Evolutionary conservation across 495 filamentous ascomycete species (phyloP), one percentile per base, ranked within the genome.

Genomic region (Lepidopterella palustris): DNA sequence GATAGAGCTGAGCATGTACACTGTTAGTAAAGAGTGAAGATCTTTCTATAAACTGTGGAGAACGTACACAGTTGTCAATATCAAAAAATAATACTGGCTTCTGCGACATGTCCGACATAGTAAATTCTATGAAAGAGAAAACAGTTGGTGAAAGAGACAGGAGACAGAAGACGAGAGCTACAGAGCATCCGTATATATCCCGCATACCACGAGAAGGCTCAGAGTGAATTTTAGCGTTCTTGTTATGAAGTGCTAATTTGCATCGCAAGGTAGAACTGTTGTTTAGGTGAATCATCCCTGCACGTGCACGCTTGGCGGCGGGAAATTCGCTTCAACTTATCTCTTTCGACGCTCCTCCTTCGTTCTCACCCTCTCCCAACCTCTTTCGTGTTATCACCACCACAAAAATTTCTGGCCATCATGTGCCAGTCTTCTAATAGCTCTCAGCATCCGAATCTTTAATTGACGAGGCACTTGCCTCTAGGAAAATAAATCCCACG

Each of bases 41-140:
- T 9, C 15, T 18, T 27, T 24, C 5, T 11, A 24, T 4, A 50
- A 18, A 9, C 23, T 29, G 28, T 23, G 10, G n/a, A 21, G n/a
- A 18, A 80, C 82, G 61, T 78, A 87, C 84, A 75, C 95, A 97
- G 67, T 99, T 99, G 80, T 99, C 95, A 70, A 99, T 97, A 68
- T 99, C 95, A 63, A 91, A 90, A 72, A 91, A 92, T 74, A 92
- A 87, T 4, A 90, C 78, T 0, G 84, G 82, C 45, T 83, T 67
- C 53, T 66, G 58, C 27, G 35, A 31, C 28, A 45, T 53, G 2
- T 55, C 35, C 13, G 13, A 3, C 35, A 42, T 42, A 15, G 18
- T 13, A 18, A 42, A 42, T 11, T 42, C 35, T 42, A 42, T 13
- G 18, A 18, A 42, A 42, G 35, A 42, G 18, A 18, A 42, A 3